Evolutionary conservation across 257 asterid genomes (phyloP), one percentile per base, ranked within the genome.

Genomic region (Lantana camara): DNA sequence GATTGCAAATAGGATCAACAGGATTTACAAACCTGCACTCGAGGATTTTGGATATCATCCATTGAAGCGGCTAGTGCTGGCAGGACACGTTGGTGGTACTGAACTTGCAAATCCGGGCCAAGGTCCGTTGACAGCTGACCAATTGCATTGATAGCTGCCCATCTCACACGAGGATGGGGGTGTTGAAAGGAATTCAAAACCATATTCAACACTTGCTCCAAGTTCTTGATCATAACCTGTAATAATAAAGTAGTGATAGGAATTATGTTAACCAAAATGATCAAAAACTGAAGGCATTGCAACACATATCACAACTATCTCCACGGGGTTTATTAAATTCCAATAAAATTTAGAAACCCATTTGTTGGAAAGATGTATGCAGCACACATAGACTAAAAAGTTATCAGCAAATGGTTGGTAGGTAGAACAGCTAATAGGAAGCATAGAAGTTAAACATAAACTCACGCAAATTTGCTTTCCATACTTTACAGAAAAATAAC

Each of bases 101-200:
- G 86, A 59, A 75, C 81, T 75, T 85, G 95, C 76, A 87, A 70
- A 64, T 87, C 95, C 27, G 95, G 95, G 59, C 95, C 95, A 80
- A 87, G 75, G 73, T 85, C 95, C 20, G 95, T 87, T 49, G 95
- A 87, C 30, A 87, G 75, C 73, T 87, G 95, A 57, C 95, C 95
- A 67, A 87, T 80, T 38, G 95, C 95, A 79, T 87, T 87, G 32
- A 87, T 85, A 57, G 95, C 95, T 47, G 93, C 95, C 95, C 93
- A 87, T 55, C 90, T 79, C 51, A 73, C 95, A 20, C 95, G 88
- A 7, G 95, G 90, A 52, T 85, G 95, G 51, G 82, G 90, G 67
- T 83, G 86, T 76, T 85, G 93, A 71, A 87, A 82, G 45, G 93
- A 83, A 76, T 74, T 82, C 72, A 87, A 71, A 71, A 87, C 93